A percentile compares a stretch with the other conserved stretches of the same genome.
Evolutionary conservation across 2,329 filamentous ascomycete genomes (phyloP).

Genomic region (Neonectria faginata): DNA sequence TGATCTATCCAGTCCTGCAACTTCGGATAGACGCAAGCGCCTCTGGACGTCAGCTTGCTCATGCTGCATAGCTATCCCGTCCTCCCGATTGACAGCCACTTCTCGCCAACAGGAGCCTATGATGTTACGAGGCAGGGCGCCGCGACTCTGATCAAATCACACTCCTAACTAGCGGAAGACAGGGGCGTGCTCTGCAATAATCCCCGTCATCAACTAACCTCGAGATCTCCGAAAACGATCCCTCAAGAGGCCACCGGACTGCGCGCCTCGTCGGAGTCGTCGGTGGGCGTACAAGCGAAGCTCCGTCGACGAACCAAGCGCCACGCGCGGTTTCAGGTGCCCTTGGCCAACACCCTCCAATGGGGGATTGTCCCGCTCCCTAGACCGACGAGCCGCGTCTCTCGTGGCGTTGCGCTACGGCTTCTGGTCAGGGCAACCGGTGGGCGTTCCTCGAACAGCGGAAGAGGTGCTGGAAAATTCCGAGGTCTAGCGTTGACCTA

Average conservation of each 20-base stretch:
- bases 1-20: slow-evolving; percentile 1
- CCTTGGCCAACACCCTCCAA: slow-evolving; percentile 35
- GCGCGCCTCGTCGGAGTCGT: slow-evolving; percentile 7
- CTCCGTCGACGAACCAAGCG: slow-evolving; percentile 37
- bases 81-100: background rate
- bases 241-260: slow-evolving; percentile 18
- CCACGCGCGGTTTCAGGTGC: slow-evolving; percentile 45
- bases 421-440: slow-evolving; percentile 25
- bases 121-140: background rate
- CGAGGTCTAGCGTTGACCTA: slow-evolving; percentile 20
- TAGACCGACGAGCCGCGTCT: slow-evolving; percentile 36
- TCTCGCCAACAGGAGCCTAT: background rate
- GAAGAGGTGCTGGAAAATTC: slow-evolving; percentile 29
- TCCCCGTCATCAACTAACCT: background rate
- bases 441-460: slow-evolving; percentile 24
- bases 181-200: background rate
- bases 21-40: background rate
- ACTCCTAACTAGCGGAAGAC: background rate
- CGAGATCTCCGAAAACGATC: slow-evolving; percentile 4
- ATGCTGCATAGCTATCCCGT: background rate
- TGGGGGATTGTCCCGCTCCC: slow-evolving; percentile 37
- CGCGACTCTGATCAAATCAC: background rate
- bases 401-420: slow-evolving; percentile 35
- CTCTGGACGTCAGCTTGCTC: background rate
- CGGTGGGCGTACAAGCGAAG: slow-evolving; percentile 7